These are phyloP conservation scores for Parathielavia appendiculata DNA, from an alignment of 495 filamentous ascomycete species.

Conservation along the genomic window DNA sequence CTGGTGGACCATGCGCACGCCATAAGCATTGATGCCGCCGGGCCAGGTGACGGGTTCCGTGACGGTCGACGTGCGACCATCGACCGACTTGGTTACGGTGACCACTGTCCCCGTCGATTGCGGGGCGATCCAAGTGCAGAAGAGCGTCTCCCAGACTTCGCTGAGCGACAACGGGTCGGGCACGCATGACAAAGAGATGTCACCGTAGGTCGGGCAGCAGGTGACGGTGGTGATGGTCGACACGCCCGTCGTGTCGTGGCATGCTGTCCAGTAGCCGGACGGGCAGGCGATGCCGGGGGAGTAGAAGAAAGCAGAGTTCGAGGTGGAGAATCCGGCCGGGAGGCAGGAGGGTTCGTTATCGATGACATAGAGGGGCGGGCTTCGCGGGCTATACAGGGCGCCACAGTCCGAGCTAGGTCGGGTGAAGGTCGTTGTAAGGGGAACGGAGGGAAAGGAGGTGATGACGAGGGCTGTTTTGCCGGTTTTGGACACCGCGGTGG, in stretches of 20 bases:
- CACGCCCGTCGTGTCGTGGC: slow-evolving; percentile 15
- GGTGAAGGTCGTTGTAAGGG: slow-evolving; percentile 11
- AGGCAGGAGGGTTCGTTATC: slow-evolving; percentile 11
- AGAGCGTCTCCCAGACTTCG: slow-evolving; percentile 5
- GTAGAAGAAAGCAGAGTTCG: slow-evolving; percentile 10
- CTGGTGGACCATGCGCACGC: slow-evolving; percentile 12
- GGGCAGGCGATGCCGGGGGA: slow-evolving; percentile 17
- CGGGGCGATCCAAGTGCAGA: slow-evolving; percentile 14
- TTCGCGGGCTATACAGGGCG: slow-evolving; percentile 1
- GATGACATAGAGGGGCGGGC: slow-evolving; percentile 1
- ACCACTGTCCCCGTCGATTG: neutral
- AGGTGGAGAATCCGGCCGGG: slow-evolving; percentile 7
- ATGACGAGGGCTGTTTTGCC: neutral
- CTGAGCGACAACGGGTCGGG: neutral
- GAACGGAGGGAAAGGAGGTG: slow-evolving; percentile 11
- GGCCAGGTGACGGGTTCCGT: neutral
- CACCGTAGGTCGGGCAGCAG: slow-evolving; percentile 13
- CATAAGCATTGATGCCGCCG: slow-evolving; percentile 11
- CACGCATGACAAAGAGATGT: slow-evolving; percentile 14
- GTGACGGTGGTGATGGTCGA: slow-evolving; percentile 14
- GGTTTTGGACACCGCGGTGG: neutral
- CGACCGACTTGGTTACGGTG: slow-evolving; percentile 1
- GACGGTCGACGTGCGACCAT: slow-evolving; percentile 4
- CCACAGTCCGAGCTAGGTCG: neutral
- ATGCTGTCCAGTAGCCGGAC: slow-evolving; percentile 13